Percentiles rank a stretch among this genome's conserved stretches.
Conservation (phyloP, 2,329 filamentous ascomycete species). For the Fusarium longipes region DNA sequence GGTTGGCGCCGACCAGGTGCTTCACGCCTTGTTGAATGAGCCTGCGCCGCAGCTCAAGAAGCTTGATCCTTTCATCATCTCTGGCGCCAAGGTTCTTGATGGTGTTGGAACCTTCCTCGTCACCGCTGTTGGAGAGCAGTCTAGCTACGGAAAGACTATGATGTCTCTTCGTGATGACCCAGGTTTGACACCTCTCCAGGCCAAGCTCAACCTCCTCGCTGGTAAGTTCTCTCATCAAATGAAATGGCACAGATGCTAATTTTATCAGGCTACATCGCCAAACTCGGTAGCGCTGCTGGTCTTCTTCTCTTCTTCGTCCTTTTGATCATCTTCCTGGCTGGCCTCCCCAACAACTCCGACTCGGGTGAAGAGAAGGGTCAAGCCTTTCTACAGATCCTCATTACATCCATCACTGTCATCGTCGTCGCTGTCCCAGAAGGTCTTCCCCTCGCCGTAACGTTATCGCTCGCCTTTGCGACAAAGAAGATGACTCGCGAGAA, state of each 20-base stretch:
- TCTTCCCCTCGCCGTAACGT: slow-evolving; percentile 72
- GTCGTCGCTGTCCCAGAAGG: slow-evolving; percentile 76
- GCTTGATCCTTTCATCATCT: slow-evolving; percentile 73
- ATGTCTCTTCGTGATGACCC: slow-evolving; percentile 64
- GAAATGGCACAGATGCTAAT: not conserved
- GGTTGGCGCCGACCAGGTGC: slow-evolving; percentile 68
- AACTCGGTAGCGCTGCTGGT: slow-evolving; percentile 70
- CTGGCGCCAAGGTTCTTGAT: slow-evolving; percentile 64
- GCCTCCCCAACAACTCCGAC: slow-evolving; percentile 62
- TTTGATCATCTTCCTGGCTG: slow-evolving; percentile 78
- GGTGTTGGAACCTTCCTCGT: slow-evolving; percentile 66
- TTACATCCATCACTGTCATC: slow-evolving; percentile 72
- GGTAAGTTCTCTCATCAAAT: slow-evolving; percentile 12
- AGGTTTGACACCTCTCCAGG: slow-evolving; percentile 64
- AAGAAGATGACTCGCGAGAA: slow-evolving; percentile 76
- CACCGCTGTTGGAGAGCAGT: slow-evolving; percentile 65
- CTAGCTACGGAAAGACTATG: slow-evolving; percentile 64
- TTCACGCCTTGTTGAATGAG: slow-evolving; percentile 59
- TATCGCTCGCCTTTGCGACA: slow-evolving; percentile 74
- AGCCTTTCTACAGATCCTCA: slow-evolving; percentile 70
- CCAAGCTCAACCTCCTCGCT: slow-evolving; percentile 57
- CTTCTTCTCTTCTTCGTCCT: slow-evolving; percentile 80
- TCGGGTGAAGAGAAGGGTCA: slow-evolving; percentile 65
- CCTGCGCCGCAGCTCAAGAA: slow-evolving; percentile 60
- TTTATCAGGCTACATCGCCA: slow-evolving; percentile 47